Percentiles rank a stretch among this genome's conserved stretches.
Evolutionary conservation across 345 rosid genomes (phyloP).

Genomic region (Populus alba): DNA sequence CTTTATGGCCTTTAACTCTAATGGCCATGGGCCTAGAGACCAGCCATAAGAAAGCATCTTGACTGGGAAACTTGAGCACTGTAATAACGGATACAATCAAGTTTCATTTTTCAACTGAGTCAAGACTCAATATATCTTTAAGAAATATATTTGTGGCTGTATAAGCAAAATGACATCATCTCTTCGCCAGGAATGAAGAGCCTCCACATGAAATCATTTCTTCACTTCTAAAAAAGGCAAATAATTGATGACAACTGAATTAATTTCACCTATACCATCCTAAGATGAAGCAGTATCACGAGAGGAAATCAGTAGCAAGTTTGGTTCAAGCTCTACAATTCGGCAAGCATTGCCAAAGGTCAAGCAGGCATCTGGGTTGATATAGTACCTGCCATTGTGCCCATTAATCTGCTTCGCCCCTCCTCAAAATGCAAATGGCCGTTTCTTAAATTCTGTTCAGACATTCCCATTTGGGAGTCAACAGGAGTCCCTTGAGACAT

Average conservation of each 20-base stretch:
- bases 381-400: constrained; percentile 33
- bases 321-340: constrained; percentile 47
- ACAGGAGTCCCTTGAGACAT: constrained; percentile 23
- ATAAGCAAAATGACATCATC: constrained; percentile 15
- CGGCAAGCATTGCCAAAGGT: constrained; percentile 46
- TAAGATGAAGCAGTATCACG: neutral
- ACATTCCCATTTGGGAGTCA: constrained; percentile 33
- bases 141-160: neutral
- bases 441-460: constrained; percentile 38
- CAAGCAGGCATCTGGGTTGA: constrained; percentile 42
- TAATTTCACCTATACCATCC: constrained; percentile 4
- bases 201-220: constrained; percentile 16
- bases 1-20: neutral
- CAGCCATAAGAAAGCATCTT: neutral
- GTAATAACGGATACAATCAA: neutral
- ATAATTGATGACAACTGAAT: neutral
- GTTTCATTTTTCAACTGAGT: constrained; percentile 7
- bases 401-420: constrained; percentile 45
- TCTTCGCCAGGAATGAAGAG: neutral
- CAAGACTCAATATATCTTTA: constrained; percentile 3
- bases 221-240: neutral
- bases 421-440: constrained; percentile 37
- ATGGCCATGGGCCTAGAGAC: neutral
- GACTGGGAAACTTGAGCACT: neutral
- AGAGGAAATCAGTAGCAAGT: neutral